A percentile compares a stretch with the other conserved stretches of the same genome.
These are phyloP conservation scores for Coemansia sp. DNA, from an alignment of 192 early-diverging fungal species.

Conservation along the genomic window DNA sequence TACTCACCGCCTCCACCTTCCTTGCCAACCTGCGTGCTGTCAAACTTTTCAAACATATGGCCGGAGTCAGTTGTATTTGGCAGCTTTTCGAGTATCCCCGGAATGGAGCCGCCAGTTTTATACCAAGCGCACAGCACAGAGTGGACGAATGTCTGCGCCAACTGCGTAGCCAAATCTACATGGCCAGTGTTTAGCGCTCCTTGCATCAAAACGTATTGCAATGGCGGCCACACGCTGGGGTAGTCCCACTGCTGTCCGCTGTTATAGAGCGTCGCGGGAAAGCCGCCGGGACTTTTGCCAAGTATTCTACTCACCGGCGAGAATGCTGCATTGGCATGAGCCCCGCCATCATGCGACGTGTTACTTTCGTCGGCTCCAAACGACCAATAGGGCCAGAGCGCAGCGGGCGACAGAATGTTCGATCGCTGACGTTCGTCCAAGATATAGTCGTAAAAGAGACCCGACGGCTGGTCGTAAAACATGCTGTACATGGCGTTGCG, in stretches of 20 bases:
- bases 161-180: slow-evolving; percentile 10
- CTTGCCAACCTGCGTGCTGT: slow-evolving; percentile 52
- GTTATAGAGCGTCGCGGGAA: slow-evolving; percentile 61
- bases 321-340: slow-evolving; percentile 45
- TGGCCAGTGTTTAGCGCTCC: slow-evolving; percentile 42
- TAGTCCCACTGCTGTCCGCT: slow-evolving; percentile 77
- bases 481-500: slow-evolving; percentile 57
- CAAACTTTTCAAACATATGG: slow-evolving; percentile 80
- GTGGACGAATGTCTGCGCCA: slow-evolving; percentile 61
- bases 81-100: slow-evolving; percentile 47
- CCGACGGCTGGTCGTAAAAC: slow-evolving; percentile 56
- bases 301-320: slow-evolving; percentile 33
- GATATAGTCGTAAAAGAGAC: slow-evolving; percentile 63
- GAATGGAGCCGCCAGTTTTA: slow-evolving; percentile 65
- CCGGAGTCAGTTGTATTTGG: slow-evolving; percentile 57
- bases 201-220: slow-evolving; percentile 61
- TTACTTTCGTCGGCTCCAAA: slow-evolving; percentile 27
- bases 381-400: slow-evolving; percentile 69
- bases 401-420: slow-evolving; percentile 52
- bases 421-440: slow-evolving; percentile 37
- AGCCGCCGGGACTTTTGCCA: slow-evolving; percentile 59
- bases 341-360: slow-evolving; percentile 7
- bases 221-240: slow-evolving; percentile 73
- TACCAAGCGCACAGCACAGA: slow-evolving; percentile 73
- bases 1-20: slow-evolving; percentile 75